Conservation (phyloP, 2,329 filamentous ascomycete genomes). For the Tolypocladium capitatum region DNA sequence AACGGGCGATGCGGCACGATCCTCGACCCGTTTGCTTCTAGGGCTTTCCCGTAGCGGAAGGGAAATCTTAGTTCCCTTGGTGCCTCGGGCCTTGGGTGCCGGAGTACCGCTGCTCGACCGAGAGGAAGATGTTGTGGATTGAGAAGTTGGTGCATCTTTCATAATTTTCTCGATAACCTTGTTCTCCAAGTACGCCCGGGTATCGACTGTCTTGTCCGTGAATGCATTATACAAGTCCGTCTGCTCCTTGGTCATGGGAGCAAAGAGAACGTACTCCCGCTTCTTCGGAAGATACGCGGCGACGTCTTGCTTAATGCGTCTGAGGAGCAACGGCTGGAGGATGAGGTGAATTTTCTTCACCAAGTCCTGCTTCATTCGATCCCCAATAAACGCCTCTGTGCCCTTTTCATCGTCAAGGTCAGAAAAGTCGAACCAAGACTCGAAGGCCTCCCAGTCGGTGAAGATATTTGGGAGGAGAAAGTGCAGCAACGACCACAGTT, state of each 20-base stretch:
- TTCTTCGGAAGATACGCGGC: constrained; percentile 88
- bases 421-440: constrained; percentile 95
- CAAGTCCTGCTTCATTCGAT: constrained; percentile 45
- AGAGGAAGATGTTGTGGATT: constrained; percentile 20
- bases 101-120: constrained; percentile 20
- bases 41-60: constrained; percentile 24
- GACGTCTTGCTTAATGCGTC: constrained; percentile 86
- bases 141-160: constrained; percentile 14
- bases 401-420: constrained; percentile 74
- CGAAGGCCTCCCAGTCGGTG: constrained; percentile 82
- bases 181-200: constrained; percentile 66
- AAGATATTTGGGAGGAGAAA: constrained; percentile 90
- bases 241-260: constrained; percentile 81
- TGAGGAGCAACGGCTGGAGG: constrained; percentile 76
- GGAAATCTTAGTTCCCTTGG: constrained; percentile 10
- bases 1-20: constrained; percentile 7
- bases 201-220: constrained; percentile 42
- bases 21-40: constrained; percentile 14
- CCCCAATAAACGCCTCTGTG: constrained; percentile 65
- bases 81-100: constrained; percentile 6
- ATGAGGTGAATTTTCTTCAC: constrained; percentile 78
- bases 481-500: constrained; percentile 88
- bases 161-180: constrained; percentile 57
- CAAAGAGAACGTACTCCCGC: constrained; percentile 89
- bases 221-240: constrained; percentile 71